phyloP scores from a whole-genome alignment of 1,284 basidiomycete genomes.

The Cryptococcus jaspeensis region DNA sequence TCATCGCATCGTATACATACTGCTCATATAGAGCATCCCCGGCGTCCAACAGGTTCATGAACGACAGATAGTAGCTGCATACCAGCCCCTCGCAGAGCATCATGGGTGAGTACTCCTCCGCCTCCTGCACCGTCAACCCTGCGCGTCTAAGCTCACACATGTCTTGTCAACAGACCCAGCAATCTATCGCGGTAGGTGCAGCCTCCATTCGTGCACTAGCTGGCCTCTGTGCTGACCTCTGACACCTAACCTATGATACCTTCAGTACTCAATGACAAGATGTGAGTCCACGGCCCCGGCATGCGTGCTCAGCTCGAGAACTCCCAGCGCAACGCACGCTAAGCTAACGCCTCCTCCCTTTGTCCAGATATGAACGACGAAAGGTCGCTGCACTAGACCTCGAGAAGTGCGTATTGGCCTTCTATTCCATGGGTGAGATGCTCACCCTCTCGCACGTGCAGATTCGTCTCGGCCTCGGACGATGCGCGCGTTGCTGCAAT shows the following conservation, averaged over 20 bases:
- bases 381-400: constrained; percentile 93
- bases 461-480: constrained; percentile 81
- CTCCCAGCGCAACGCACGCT: constrained; percentile 52
- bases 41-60: background rate
- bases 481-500: constrained; percentile 78
- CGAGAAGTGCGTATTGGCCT: constrained; percentile 67
- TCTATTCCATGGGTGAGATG: background rate
- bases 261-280: constrained; percentile 52
- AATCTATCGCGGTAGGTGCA: constrained; percentile 39
- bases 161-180: constrained; percentile 30
- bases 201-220: background rate
- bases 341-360: constrained; percentile 57
- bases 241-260: no score
- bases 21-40: background rate
- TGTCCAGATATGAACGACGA: constrained; percentile 72
- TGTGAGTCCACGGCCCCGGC: constrained; percentile 26
- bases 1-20: background rate
- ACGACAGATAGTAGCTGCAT: background rate
- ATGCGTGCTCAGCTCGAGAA: background rate
- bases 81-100: background rate
- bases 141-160: background rate
- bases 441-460: constrained; percentile 32
- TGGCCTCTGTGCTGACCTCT: background rate
- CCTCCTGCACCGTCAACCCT: background rate
- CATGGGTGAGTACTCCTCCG: constrained; percentile 17